A percentile compares a stretch with the other conserved stretches of the same genome.
Conservation (phyloP, 1,139 yeast genomes). For the Arxiozyma telluris region DNA sequence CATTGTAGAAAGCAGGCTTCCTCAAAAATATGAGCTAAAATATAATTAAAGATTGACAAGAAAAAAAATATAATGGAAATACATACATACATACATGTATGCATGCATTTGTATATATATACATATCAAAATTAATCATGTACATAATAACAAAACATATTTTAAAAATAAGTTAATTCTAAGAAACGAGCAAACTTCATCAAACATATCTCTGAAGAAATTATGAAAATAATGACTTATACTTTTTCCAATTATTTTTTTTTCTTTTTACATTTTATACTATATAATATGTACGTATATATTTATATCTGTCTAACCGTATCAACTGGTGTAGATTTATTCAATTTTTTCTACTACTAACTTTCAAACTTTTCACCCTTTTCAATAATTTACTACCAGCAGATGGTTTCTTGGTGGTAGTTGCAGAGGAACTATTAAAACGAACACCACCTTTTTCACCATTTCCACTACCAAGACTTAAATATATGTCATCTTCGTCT, state of each 20-base stretch:
- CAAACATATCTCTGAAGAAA: neutral
- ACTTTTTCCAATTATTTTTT: neutral
- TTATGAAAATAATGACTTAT: too few relatives aligned
- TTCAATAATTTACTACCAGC: slow-evolving; percentile 51
- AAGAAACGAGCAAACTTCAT: neutral
- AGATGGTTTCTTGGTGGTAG: slow-evolving; percentile 22
- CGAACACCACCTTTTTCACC: slow-evolving; percentile 15
- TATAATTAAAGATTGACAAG: neutral
- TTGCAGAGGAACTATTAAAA: slow-evolving; percentile 18
- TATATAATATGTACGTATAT: neutral
- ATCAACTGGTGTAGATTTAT: neutral
- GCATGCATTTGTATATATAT: too few relatives aligned
- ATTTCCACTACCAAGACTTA: slow-evolving; percentile 2
- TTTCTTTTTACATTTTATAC: too few relatives aligned
- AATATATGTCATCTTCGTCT: slow-evolving; percentile 32
- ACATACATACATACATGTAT: neutral
- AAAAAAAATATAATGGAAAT: neutral
- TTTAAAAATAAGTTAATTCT: too few relatives aligned
- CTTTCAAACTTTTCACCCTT: slow-evolving; percentile 84
- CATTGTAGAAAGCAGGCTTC: slow-evolving; percentile 49
- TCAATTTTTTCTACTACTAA: slow-evolving; percentile 36
- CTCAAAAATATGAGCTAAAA: slow-evolving; percentile 25
- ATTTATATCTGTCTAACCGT: neutral
- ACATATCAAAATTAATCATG: neutral
- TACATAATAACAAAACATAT: neutral